Conservation (phyloP, 176 grass and related monocot genomes). For the Alloteropsis semialata region DNA sequence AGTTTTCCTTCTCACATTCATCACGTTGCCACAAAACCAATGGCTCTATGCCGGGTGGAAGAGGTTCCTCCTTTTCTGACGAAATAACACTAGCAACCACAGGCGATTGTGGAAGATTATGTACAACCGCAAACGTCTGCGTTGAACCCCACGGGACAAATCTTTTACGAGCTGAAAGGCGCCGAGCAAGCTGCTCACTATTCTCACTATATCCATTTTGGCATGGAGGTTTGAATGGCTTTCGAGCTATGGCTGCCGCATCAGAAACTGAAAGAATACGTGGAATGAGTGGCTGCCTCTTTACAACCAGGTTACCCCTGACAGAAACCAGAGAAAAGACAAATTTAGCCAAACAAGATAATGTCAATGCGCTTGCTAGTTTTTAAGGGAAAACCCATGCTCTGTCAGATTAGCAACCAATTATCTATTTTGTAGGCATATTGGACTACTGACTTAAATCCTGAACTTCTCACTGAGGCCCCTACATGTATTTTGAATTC, state of each 20-base stretch:
- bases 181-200: slow-evolving; percentile 67
- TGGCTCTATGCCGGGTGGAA: slow-evolving; percentile 89
- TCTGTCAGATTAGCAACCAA: background rate
- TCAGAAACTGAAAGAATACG: slow-evolving; percentile 93
- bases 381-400: slow-evolving; percentile 4
- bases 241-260: slow-evolving; percentile 71
- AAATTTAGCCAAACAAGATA: slow-evolving; percentile 21
- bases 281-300: slow-evolving; percentile 87
- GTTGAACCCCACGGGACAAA: slow-evolving; percentile 82
- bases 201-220: slow-evolving; percentile 62
- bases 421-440: slow-evolving; percentile 10
- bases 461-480: background rate
- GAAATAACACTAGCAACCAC: slow-evolving; percentile 37
- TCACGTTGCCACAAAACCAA: slow-evolving; percentile 84
- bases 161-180: slow-evolving; percentile 81
- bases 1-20: slow-evolving; percentile 62
- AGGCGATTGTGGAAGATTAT: slow-evolving; percentile 45
- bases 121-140: slow-evolving; percentile 50
- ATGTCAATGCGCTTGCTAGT: background rate
- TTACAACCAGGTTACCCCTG: slow-evolving; percentile 84
- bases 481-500: background rate
- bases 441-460: background rate
- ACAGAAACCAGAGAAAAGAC: slow-evolving; percentile 34
- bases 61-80: slow-evolving; percentile 54
- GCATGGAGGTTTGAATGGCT: slow-evolving; percentile 89